These are phyloP conservation scores for Aspergillus unguis DNA, from an alignment of 2,329 filamentous ascomycete species.

Conservation along the genomic window DNA sequence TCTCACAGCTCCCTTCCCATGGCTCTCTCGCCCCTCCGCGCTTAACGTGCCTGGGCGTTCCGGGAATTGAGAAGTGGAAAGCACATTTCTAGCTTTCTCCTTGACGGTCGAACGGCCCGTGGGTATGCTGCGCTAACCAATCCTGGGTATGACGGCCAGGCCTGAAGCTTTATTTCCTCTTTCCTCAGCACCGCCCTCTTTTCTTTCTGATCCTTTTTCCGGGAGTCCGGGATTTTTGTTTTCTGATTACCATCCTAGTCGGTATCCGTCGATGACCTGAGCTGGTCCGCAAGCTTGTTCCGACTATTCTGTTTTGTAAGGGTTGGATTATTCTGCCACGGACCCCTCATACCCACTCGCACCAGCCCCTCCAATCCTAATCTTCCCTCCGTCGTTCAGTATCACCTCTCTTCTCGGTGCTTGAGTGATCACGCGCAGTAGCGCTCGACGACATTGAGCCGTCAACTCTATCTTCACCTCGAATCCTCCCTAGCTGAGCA, in stretches of 20 bases:
- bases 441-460: neutral
- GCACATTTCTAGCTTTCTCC: neutral
- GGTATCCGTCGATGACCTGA: neutral
- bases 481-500: conserved; percentile 6
- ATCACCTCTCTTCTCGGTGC: neutral
- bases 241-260: conserved; percentile 5
- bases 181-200: neutral
- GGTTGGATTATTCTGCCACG: neutral
- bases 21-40: neutral
- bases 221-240: neutral
- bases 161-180: neutral
- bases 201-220: neutral
- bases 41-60: conserved; percentile 11
- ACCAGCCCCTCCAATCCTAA: conserved; percentile 1
- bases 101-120: conserved; percentile 7
- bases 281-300: neutral
- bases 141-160: neutral
- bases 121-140: neutral
- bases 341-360: neutral
- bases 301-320: neutral
- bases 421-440: neutral
- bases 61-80: neutral
- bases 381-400: neutral
- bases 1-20: neutral
- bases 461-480: neutral